phyloP scores from a whole-genome alignment of 192 early-diverging fungal species.

The Coemansia biformis region DNA sequence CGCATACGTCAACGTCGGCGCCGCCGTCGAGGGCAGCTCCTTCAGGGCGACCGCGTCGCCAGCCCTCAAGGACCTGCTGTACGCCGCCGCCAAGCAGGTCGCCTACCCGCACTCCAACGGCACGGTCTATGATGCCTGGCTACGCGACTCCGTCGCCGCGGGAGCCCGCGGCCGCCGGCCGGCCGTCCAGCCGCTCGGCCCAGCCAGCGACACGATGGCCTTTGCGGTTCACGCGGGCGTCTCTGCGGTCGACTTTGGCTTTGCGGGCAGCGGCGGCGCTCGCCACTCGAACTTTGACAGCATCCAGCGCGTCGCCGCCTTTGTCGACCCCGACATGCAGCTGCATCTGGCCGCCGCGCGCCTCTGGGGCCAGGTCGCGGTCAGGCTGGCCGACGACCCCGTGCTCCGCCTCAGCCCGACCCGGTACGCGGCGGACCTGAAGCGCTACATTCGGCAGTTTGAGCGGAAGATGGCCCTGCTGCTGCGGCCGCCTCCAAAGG shows the following conservation, averaged over 20 bases:
- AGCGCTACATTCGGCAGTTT: slow-evolving; percentile 37
- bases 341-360: slow-evolving; percentile 52
- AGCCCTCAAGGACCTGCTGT: slow-evolving; percentile 41
- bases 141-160: slow-evolving; percentile 17
- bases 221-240: slow-evolving; percentile 64
- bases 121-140: slow-evolving; percentile 54
- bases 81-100: slow-evolving; percentile 47
- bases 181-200: slow-evolving; percentile 32
- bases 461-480: slow-evolving; percentile 16
- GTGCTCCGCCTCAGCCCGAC: slow-evolving; percentile 42
- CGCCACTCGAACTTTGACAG: slow-evolving; percentile 69
- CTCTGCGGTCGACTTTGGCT: slow-evolving; percentile 53
- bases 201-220: slow-evolving; percentile 55
- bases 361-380: slow-evolving; percentile 48
- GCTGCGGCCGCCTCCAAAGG: not conserved
- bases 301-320: slow-evolving; percentile 56
- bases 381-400: slow-evolving; percentile 48
- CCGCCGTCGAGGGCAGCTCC: slow-evolving; percentile 46
- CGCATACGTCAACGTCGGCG: slow-evolving; percentile 59
- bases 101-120: slow-evolving; percentile 42
- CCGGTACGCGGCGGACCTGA: slow-evolving; percentile 51
- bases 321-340: slow-evolving; percentile 53
- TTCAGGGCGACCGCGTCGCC: slow-evolving; percentile 53
- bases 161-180: slow-evolving; percentile 14
- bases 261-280: slow-evolving; percentile 50